Evolutionary conservation across 805 yeast species (phyloP).

Genomic region (Alloascoidea hylecoeti): DNA sequence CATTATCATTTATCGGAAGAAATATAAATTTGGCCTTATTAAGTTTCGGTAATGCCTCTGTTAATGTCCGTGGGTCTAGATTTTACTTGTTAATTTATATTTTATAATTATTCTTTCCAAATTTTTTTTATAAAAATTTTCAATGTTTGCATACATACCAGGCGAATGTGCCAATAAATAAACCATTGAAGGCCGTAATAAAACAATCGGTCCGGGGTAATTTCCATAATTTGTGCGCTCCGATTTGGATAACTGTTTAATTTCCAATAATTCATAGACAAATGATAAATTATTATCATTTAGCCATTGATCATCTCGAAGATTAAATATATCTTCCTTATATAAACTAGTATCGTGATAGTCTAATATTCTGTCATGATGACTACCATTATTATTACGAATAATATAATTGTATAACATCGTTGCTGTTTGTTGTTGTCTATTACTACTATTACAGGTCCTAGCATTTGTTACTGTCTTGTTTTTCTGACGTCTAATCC

Average conservation of each 20-base stretch:
- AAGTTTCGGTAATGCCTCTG: constrained; percentile 30
- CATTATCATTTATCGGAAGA: constrained; percentile 55
- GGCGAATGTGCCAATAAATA: constrained; percentile 43
- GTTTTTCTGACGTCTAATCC: neutral
- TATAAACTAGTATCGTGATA: constrained; percentile 35
- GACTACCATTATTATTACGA: neutral
- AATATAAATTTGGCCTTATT: constrained; percentile 36
- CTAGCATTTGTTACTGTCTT: neutral
- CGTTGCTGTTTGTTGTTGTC: neutral
- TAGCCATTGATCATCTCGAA: constrained; percentile 58
- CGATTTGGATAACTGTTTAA: constrained; percentile 14
- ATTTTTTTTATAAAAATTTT: constrained; percentile 5
- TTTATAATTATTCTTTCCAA: neutral
- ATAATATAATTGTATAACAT: neutral
- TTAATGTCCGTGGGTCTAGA: constrained; percentile 23
- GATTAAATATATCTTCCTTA: constrained; percentile 39
- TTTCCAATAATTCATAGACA: constrained; percentile 40
- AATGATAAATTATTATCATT: constrained; percentile 58
- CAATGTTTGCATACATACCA: constrained; percentile 5
- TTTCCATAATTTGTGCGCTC: constrained; percentile 10
- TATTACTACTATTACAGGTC: neutral
- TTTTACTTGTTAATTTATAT: neutral
- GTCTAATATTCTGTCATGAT: neutral
- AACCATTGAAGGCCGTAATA: constrained; percentile 48
- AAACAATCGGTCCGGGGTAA: constrained; percentile 18